phyloP scores from a whole-genome alignment of 2,329 filamentous ascomycete genomes.

The Beauveria sp. region DNA sequence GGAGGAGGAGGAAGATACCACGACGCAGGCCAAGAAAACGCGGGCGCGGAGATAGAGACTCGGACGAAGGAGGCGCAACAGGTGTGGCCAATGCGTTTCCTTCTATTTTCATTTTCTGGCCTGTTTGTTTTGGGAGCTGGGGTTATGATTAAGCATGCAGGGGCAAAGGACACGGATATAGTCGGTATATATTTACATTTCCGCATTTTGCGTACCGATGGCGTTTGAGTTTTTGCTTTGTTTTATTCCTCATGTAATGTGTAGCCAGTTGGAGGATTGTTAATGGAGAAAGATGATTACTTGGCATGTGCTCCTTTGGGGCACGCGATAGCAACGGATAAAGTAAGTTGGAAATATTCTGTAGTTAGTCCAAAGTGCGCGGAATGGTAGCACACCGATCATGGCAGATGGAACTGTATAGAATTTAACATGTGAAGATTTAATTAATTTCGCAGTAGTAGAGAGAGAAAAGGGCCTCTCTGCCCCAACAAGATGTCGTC shows the following conservation, averaged over 20 bases:
- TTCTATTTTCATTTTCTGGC: not conserved
- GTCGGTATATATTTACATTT: not conserved
- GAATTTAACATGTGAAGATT: constrained; percentile 6
- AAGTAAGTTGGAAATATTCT: not conserved
- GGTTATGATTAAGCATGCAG: not conserved
- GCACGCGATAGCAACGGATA: not conserved
- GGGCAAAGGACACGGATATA: not conserved
- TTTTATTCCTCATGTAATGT: not conserved
- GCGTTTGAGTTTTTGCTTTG: not conserved
- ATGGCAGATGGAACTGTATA: not conserved
- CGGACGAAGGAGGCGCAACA: not conserved
- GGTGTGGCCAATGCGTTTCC: not conserved
- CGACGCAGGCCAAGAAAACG: constrained; percentile 53
- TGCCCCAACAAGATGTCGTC: not conserved
- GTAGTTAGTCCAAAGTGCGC: not conserved
- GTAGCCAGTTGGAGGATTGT: not conserved
- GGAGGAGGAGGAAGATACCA: constrained; percentile 67
- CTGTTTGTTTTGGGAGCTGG: not conserved
- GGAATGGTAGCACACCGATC: not conserved
- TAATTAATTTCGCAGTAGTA: not conserved
- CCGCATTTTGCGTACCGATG: not conserved
- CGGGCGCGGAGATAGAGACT: constrained; percentile 39
- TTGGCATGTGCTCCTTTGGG: not conserved
- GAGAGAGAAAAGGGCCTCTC: not conserved
- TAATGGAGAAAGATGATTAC: not conserved